phyloP scores from a whole-genome alignment of 2,329 filamentous ascomycete species.

The Trichothecium roseum region DNA sequence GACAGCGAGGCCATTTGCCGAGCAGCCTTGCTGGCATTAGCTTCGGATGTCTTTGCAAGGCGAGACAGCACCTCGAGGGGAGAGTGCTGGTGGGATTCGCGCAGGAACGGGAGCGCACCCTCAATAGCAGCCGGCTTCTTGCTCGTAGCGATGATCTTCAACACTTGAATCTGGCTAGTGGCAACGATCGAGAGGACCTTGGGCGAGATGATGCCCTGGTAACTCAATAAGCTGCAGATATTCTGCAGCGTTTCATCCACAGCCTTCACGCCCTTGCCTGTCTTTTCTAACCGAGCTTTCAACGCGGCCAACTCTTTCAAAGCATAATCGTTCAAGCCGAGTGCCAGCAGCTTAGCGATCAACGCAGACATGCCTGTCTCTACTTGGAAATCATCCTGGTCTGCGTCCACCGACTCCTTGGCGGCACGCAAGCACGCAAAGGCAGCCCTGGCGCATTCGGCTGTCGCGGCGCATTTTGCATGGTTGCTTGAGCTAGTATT shows the following conservation, averaged over 20 bases:
- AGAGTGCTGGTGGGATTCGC: conserved; percentile 41
- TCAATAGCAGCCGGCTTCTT: conserved; percentile 52
- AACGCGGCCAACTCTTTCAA: conserved; percentile 57
- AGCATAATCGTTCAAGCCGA: conserved; percentile 58
- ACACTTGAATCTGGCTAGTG: conserved; percentile 51
- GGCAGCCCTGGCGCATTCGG: conserved; percentile 59
- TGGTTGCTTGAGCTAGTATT: not conserved
- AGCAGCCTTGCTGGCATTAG: conserved; percentile 45
- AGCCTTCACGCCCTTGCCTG: conserved; percentile 19
- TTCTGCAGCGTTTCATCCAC: conserved; percentile 15
- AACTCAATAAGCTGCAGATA: conserved; percentile 52
- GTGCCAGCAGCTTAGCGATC: conserved; percentile 51
- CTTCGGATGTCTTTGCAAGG: conserved; percentile 28
- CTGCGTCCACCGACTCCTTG: conserved; percentile 41
- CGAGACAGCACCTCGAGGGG: conserved; percentile 46
- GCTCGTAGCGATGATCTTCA: conserved; percentile 51
- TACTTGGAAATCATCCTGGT: conserved; percentile 54
- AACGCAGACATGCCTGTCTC: conserved; percentile 66
- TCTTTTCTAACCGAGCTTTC: conserved; percentile 48
- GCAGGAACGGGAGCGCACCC: conserved; percentile 43
- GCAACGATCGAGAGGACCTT: conserved; percentile 45
- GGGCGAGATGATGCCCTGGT: conserved; percentile 34
- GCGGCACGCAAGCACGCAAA: conserved; percentile 54
- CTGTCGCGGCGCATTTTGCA: conserved; percentile 28
- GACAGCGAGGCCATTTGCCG: conserved; percentile 58